Evolutionary conservation across 768 basidiomycete species (phyloP).

Genomic region (Lactarius deliciosus): DNA sequence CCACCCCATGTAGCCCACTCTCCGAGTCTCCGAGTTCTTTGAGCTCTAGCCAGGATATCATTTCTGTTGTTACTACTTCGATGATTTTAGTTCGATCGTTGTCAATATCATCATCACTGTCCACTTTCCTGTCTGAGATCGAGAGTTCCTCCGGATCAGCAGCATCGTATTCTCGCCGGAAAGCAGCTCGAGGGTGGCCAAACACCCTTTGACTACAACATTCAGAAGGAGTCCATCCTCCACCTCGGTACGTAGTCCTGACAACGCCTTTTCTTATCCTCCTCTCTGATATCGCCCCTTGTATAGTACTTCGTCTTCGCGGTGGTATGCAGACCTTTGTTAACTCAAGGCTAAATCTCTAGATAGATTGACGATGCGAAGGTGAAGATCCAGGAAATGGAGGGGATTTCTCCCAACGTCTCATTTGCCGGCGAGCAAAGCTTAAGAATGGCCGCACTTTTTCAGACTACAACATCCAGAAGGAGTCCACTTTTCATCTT

Average conservation of each 20-base stretch:
- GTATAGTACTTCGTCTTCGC: constrained; percentile 42
- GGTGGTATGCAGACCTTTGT: constrained; percentile 49
- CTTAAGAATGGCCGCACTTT: too few relatives aligned
- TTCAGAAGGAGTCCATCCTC: constrained; percentile 37
- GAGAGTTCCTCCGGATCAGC: constrained; percentile 36
- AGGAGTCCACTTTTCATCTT: too few relatives aligned
- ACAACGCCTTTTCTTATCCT: constrained; percentile 6
- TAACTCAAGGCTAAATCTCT: constrained; percentile 50
- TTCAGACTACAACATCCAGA: too few relatives aligned
- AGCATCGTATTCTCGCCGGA: constrained; percentile 39
- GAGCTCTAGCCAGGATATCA: too few relatives aligned
- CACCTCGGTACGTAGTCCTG: constrained; percentile 32
- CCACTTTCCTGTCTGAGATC: too few relatives aligned
- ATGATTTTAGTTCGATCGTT: too few relatives aligned
- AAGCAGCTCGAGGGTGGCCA: constrained; percentile 61
- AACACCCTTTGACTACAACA: constrained; percentile 39
- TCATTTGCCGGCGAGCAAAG: too few relatives aligned
- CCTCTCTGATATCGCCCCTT: neutral
- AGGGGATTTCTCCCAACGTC: constrained; percentile 33
- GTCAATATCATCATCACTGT: too few relatives aligned
- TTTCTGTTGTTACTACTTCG: too few relatives aligned
- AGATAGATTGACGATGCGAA: constrained; percentile 37
- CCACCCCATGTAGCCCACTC: too few relatives aligned
- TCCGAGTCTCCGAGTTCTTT: too few relatives aligned
- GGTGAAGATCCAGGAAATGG: constrained; percentile 38